Evolutionary conservation across 805 yeast genomes (phyloP).

Genomic region (Debaryomyces hansenii): DNA sequence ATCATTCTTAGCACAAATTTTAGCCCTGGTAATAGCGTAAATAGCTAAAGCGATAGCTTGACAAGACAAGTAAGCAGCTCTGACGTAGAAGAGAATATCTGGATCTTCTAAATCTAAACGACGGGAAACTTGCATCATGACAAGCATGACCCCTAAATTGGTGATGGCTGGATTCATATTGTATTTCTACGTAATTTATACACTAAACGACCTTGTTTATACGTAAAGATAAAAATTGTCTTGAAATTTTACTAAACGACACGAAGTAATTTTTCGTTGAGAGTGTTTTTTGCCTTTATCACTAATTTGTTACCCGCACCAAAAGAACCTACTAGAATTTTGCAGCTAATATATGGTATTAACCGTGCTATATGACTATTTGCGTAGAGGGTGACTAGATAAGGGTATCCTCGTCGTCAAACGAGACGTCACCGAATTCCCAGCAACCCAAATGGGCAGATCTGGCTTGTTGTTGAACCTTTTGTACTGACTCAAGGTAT

Average conservation of each 20-base stretch:
- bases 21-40: slow-evolving; percentile 61
- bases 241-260: too few relatives aligned
- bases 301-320: neutral
- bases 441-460: slow-evolving; percentile 60
- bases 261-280: neutral
- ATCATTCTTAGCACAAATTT: slow-evolving; percentile 76
- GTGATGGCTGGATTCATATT: slow-evolving; percentile 84
- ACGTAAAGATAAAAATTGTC: neutral
- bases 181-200: neutral
- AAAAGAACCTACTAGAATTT: neutral
- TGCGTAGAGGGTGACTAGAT: neutral
- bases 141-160: slow-evolving; percentile 86
- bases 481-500: slow-evolving; percentile 33
- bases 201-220: neutral
- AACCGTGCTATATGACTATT: neutral
- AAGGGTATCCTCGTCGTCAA: slow-evolving; percentile 43
- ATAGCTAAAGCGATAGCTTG: slow-evolving; percentile 63
- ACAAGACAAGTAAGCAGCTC: slow-evolving; percentile 68
- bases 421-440: slow-evolving; percentile 73
- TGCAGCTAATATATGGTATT: neutral
- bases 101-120: slow-evolving; percentile 88
- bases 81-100: slow-evolving; percentile 65
- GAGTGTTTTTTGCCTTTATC: neutral
- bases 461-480: slow-evolving; percentile 51
- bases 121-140: slow-evolving; percentile 94